Percentiles rank a stretch among this genome's conserved stretches.
Conservation (phyloP, 495 filamentous ascomycete species). For the Neurospora intermedia region DNA sequence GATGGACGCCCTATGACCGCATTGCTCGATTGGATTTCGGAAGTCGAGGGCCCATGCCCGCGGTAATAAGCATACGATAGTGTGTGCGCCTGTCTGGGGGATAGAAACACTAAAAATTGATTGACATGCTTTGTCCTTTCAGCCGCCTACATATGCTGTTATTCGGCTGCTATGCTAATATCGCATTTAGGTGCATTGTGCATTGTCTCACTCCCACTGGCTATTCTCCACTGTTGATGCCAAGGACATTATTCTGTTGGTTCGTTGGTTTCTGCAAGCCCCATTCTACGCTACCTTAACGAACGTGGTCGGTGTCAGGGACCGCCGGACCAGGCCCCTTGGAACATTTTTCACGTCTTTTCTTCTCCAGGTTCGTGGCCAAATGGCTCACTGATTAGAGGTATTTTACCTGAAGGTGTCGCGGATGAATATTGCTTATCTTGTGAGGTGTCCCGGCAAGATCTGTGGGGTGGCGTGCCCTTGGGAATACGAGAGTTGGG, state of each 20-base stretch:
- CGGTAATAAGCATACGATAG: not conserved
- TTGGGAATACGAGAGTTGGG: not conserved
- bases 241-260: not conserved
- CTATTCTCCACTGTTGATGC: not conserved
- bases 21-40: not conserved
- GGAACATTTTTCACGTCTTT: not conserved
- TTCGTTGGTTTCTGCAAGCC: too few relatives aligned
- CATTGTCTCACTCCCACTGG: not conserved
- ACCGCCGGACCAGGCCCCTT: not conserved
- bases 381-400: too few relatives aligned
- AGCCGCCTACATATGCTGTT: not conserved
- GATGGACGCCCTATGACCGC: not conserved
- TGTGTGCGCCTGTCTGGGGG: not conserved
- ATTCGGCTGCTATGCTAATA: not conserved
- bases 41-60: not conserved
- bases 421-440: not conserved
- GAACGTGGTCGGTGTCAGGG: not conserved
- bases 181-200: not conserved
- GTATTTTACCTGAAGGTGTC: not conserved
- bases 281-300: not conserved
- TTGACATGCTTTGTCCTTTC: not conserved
- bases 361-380: too few relatives aligned
- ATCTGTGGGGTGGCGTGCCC: not conserved
- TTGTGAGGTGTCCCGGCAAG: not conserved
- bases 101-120: not conserved